phyloP scores from a whole-genome alignment of 2,329 filamentous ascomycete genomes.

The Aspergillus puulaauensis region DNA sequence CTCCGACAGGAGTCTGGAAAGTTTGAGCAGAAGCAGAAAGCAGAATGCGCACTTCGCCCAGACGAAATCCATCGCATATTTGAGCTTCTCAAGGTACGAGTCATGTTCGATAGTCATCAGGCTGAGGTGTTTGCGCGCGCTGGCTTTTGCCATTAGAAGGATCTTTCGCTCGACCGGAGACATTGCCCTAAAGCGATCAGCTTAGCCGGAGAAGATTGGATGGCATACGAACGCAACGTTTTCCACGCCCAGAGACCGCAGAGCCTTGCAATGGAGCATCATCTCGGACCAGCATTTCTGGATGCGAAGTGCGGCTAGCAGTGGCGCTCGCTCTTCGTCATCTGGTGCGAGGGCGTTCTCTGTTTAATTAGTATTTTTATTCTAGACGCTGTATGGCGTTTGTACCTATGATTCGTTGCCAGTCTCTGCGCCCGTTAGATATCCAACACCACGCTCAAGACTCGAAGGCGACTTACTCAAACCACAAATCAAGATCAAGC shows the following conservation, averaged over 20 bases:
- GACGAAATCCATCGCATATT: conserved; percentile 58
- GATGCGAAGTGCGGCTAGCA: conserved; percentile 50
- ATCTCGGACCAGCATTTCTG: conserved; percentile 56
- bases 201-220: neutral
- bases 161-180: conserved; percentile 48
- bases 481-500: conserved; percentile 52
- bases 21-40: conserved; percentile 55
- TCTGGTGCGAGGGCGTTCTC: conserved; percentile 27
- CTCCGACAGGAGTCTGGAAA: conserved; percentile 51
- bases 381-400: neutral
- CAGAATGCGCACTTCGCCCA: conserved; percentile 61
- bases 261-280: conserved; percentile 53
- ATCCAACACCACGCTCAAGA: neutral
- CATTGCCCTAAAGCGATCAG: conserved; percentile 42
- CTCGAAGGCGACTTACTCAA: conserved; percentile 32
- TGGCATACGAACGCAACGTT: conserved; percentile 42
- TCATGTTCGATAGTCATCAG: conserved; percentile 48
- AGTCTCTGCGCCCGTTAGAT: conserved; percentile 28
- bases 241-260: conserved; percentile 50
- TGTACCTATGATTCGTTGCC: conserved; percentile 38
- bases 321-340: conserved; percentile 34
- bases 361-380: conserved; percentile 4
- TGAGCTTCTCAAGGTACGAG: conserved; percentile 52
- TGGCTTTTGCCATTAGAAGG: conserved; percentile 51
- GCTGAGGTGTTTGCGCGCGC: conserved; percentile 52